A percentile compares a stretch with the other conserved stretches of the same genome.
Evolutionary conservation across 1,284 basidiomycete species (phyloP).

Genomic region (Ganoderma resinaceum): DNA sequence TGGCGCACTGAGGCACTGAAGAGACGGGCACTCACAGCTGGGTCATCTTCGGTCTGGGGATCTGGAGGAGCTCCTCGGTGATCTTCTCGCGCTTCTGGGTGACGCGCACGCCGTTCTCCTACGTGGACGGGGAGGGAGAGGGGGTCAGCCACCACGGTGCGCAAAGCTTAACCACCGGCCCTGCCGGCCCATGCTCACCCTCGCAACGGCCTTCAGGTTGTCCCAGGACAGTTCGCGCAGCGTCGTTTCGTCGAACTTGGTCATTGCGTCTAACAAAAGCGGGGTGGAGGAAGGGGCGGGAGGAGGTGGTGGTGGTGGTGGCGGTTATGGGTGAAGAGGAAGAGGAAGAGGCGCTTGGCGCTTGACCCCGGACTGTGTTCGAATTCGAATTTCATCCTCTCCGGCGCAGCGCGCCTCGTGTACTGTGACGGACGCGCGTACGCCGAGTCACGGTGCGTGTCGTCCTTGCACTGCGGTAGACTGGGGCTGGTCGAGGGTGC

Average conservation of each 20-base stretch:
- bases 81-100: background rate
- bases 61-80: background rate
- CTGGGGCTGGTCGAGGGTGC: background rate
- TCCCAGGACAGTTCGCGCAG: background rate
- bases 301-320: background rate
- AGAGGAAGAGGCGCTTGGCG: background rate
- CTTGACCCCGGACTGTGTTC: background rate
- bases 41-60: background rate
- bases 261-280: background rate
- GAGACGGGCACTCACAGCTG: background rate
- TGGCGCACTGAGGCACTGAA: background rate
- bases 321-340: background rate
- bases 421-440: background rate
- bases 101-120: slow-evolving; percentile 3
- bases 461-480: background rate
- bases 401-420: background rate
- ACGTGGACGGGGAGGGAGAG: background rate
- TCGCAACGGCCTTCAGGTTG: background rate
- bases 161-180: background rate
- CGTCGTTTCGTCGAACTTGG: background rate
- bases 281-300: background rate
- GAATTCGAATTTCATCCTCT: background rate
- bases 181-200: background rate
- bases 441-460: background rate
- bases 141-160: background rate